A percentile compares a stretch with the other conserved stretches of the same genome.
Conservation (phyloP, 805 yeast genomes). For the Blastobotrys terrestris region DNA sequence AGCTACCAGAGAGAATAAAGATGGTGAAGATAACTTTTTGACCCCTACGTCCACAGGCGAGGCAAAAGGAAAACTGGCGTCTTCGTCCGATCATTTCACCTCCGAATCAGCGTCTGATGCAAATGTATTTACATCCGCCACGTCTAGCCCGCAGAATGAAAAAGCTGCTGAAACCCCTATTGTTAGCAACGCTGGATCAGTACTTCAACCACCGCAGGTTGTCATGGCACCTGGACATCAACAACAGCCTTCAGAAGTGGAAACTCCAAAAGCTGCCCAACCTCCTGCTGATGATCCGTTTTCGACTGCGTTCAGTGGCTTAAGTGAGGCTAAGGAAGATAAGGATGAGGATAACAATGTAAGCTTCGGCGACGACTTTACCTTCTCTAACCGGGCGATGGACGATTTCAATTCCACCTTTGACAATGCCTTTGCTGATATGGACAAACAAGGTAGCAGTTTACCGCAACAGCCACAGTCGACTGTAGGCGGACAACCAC, state of each 20-base stretch:
- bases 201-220: too few relatives aligned
- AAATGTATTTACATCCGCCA: background rate
- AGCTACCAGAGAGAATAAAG: slow-evolving; percentile 6
- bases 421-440: slow-evolving; percentile 13
- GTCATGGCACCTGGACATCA: too few relatives aligned
- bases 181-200: too few relatives aligned
- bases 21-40: slow-evolving; percentile 8
- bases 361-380: slow-evolving; percentile 15
- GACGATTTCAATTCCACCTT: slow-evolving; percentile 20
- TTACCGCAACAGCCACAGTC: slow-evolving; percentile 8
- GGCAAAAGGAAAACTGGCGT: background rate
- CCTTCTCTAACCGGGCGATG: slow-evolving; percentile 10
- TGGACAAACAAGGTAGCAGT: background rate
- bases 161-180: background rate
- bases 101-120: background rate
- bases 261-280: background rate
- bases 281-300: slow-evolving; percentile 26
- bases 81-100: background rate
- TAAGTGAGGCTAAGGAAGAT: slow-evolving; percentile 37
- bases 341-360: slow-evolving; percentile 21
- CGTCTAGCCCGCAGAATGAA: background rate
- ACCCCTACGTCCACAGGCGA: slow-evolving; percentile 13
- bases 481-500: slow-evolving; percentile 10
- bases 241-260: slow-evolving; percentile 8
- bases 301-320: slow-evolving; percentile 40